A percentile compares a stretch with the other conserved stretches of the same genome.
Conservation (phyloP, 805 yeast species). For the Suhomyces sp. region DNA sequence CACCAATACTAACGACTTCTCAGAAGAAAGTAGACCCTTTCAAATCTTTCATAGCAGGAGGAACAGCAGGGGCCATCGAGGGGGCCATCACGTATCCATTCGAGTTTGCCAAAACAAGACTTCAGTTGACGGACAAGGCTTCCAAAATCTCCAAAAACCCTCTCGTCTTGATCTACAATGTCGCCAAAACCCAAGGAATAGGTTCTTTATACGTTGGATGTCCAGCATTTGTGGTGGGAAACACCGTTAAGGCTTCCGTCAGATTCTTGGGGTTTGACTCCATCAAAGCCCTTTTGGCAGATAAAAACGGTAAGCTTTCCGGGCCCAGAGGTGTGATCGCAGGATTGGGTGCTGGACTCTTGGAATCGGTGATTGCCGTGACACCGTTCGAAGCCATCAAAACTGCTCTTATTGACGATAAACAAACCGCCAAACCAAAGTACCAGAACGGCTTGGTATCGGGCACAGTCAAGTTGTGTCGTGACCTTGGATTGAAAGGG, state of each 20-base stretch:
- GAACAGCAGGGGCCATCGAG: conserved; percentile 94
- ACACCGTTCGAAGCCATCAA: conserved; percentile 97
- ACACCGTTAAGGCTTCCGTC: conserved; percentile 94
- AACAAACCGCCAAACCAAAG: conserved; percentile 70
- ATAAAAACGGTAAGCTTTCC: conserved; percentile 80
- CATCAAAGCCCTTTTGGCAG: conserved; percentile 73
- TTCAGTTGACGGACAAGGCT: conserved; percentile 73
- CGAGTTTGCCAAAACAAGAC: conserved; percentile 92
- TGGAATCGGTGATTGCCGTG: conserved; percentile 90
- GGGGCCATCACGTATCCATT: conserved; percentile 92
- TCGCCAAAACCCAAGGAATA: conserved; percentile 76
- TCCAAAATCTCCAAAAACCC: conserved; percentile 78
- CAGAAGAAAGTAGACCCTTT: conserved; percentile 58
- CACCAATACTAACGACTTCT: conserved; percentile 13
- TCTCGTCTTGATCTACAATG: conserved; percentile 68
- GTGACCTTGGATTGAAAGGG: conserved; percentile 80
- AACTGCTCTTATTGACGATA: conserved; percentile 93
- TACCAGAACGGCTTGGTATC: conserved; percentile 64
- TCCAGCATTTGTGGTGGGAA: conserved; percentile 94
- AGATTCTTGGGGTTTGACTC: conserved; percentile 91
- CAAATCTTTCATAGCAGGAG: conserved; percentile 91
- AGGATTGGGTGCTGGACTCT: conserved; percentile 95
- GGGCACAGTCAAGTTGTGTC: conserved; percentile 64
- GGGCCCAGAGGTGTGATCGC: conserved; percentile 93
- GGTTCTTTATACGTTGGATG: conserved; percentile 87